Percentiles rank a stretch among this genome's conserved stretches.
These are phyloP conservation scores for Aspergillus quadrilineatus DNA, from an alignment of 2,329 filamentous ascomycete species.

Conservation along the genomic window DNA sequence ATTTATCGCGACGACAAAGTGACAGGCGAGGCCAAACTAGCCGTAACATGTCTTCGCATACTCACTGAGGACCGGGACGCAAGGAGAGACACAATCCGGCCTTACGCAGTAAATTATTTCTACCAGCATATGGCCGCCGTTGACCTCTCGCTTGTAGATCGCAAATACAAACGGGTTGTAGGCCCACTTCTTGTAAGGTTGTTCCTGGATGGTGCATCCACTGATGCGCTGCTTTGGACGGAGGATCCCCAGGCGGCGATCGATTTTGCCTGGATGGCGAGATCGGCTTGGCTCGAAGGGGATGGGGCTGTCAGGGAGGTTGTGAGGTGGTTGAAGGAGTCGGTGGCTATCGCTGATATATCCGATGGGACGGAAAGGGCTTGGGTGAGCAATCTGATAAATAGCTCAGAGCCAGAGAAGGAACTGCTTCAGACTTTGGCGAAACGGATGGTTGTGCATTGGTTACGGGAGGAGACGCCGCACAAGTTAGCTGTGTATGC, in stretches of 20 bases:
- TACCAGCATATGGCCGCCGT: conserved; percentile 22
- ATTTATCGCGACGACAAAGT: conserved; percentile 27
- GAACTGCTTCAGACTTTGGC: conserved; percentile 22
- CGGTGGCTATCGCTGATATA: conserved; percentile 22
- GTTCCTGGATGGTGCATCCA: conserved; percentile 21
- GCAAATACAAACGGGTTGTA: conserved; percentile 22
- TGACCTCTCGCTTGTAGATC: conserved; percentile 24
- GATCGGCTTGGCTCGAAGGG: conserved; percentile 21
- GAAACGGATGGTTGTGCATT: conserved; percentile 25
- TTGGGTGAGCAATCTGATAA: conserved; percentile 23
- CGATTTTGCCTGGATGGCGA: conserved; percentile 15
- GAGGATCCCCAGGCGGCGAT: conserved; percentile 2
- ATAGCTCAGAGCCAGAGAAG: conserved; percentile 17
- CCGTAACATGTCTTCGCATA: conserved; percentile 18
- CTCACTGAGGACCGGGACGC: conserved; percentile 17
- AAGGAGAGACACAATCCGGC: conserved; percentile 10
- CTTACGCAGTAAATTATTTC: conserved; percentile 17
- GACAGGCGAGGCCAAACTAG: conserved; percentile 20
- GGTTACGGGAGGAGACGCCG: conserved; percentile 17
- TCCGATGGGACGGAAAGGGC: conserved; percentile 12
- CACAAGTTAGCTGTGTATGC: conserved; percentile 13
- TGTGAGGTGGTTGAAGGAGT: conserved; percentile 25
- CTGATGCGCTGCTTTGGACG: conserved; percentile 21
- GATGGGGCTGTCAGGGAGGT: conserved; percentile 15
- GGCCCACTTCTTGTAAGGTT: conserved; percentile 23